Evolutionary conservation across 1,284 basidiomycete genomes (phyloP).

Genomic region (Ganoderma lingzhi): DNA sequence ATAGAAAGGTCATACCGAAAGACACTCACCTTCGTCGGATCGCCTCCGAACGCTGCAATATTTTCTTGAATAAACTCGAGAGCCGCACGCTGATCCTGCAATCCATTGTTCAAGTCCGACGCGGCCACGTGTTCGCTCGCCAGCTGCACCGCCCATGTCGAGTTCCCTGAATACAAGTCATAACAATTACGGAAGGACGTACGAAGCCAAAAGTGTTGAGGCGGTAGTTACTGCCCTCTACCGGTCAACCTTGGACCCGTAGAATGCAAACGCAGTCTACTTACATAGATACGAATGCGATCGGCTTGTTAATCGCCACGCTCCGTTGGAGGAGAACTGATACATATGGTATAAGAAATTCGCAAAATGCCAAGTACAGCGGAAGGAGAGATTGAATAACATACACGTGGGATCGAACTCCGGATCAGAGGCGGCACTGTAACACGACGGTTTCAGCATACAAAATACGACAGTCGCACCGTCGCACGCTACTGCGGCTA

Average conservation of each 20-base stretch:
- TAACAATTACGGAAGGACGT: conserved; percentile 30
- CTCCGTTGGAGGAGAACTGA: conserved; percentile 59
- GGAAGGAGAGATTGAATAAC: conserved; percentile 16
- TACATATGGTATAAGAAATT: conserved; percentile 5
- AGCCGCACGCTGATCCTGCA: conserved; percentile 64
- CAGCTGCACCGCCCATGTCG: conserved; percentile 18
- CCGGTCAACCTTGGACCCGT: neutral
- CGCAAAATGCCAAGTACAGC: neutral
- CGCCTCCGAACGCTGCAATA: conserved; percentile 70
- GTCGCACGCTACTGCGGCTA: neutral
- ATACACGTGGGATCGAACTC: conserved; percentile 55
- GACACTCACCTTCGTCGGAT: conserved; percentile 56
- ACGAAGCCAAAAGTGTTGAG: conserved; percentile 69
- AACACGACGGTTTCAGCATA: conserved; percentile 11
- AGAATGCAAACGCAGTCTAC: conserved; percentile 26
- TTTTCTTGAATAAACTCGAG: conserved; percentile 69
- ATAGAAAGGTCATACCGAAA: neutral
- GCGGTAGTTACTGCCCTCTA: conserved; percentile 57
- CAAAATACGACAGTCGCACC: neutral
- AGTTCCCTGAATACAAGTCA: neutral
- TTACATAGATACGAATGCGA: conserved; percentile 63
- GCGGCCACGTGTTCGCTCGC: conserved; percentile 56
- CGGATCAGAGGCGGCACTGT: conserved; percentile 53
- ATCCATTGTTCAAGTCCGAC: conserved; percentile 61
- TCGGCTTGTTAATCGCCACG: conserved; percentile 54